phyloP scores from a whole-genome alignment of 352 stramenopile species.

The Blastocystis sp. region DNA sequence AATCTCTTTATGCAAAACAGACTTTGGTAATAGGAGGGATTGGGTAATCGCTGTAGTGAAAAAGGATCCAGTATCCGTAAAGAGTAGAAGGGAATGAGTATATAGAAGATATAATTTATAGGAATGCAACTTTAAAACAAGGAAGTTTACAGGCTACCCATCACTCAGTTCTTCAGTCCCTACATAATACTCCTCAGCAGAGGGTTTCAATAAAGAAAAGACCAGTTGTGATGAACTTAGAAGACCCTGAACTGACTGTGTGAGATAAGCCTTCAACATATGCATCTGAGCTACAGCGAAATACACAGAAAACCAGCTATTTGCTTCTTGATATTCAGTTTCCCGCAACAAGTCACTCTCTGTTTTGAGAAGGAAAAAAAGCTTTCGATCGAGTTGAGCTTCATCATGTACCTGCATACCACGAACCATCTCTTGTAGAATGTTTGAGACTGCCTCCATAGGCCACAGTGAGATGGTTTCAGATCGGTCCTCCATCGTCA shows the following conservation, averaged over 20 bases:
- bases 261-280: background rate
- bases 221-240: background rate
- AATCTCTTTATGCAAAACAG: background rate
- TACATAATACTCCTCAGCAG: constrained; percentile 21
- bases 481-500: background rate
- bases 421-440: background rate
- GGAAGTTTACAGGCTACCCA: background rate
- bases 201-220: background rate
- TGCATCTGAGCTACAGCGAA: background rate
- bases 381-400: background rate
- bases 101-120: background rate
- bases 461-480: background rate
- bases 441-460: background rate
- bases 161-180: background rate
- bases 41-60: background rate
- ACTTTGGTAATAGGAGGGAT: background rate
- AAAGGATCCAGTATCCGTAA: background rate
- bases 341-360: constrained; percentile 1
- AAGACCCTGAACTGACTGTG: background rate
- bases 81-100: background rate
- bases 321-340: background rate
- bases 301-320: constrained; percentile 18
- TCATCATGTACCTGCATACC: background rate
- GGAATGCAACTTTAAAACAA: background rate
- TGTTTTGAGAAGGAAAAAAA: background rate